Evolutionary conservation across 768 basidiomycete genomes (phyloP), one percentile per base, ranked within the genome.

Genomic region (Boletus eberwhitei): DNA sequence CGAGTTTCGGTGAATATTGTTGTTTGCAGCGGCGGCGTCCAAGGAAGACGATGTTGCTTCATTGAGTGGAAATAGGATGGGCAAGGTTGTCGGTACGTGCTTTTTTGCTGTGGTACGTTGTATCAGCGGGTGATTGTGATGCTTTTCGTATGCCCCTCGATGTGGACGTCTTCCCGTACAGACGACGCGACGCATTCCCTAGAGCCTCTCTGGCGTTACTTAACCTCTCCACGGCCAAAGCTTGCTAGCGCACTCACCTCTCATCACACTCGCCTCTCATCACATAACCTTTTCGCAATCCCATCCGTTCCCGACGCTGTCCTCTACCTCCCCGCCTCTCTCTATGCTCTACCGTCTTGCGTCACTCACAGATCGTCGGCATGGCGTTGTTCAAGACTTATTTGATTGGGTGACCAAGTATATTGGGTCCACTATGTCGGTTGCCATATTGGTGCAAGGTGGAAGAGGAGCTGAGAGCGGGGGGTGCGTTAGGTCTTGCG

Each of bases 371-470:
- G 72, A 85, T 98, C 34, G 89, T 98, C 24, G 93, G 98, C 64
- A 98, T 96, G 1, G 95, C 91, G 9, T 73, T 98, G 59, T 94
- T 98, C 73, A 96, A 97, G 72, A 86, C 88, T 3, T 97, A 96
- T 69, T 74, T 98, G 21, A 78, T 91, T 21, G 86, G 88, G n/a
- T n/a, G n/a, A n/a, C n/a, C n/a, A n/a, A n/a, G n/a, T n/a, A 73
- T 99, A 52, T 74, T 98, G 11, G 93, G 91, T 0, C 85, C 91
- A 29, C 71, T 98, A 47, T 98, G 96, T 71, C 81, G 96, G 40
- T 75, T 96, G 24, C 83, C 91, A 2, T 98, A 97, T 70, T 99
- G 94, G 93, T 98, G 96, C 70, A 96, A 98, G 65, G n/a, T n/a
- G n/a, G n/a, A n/a, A n/a, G n/a, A n/a, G n/a, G n/a, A n/a, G n/a